These are phyloP conservation scores for Tilletiopsis washingtonensis DNA, from an alignment of 1,284 basidiomycete genomes.

Conservation along the genomic window DNA sequence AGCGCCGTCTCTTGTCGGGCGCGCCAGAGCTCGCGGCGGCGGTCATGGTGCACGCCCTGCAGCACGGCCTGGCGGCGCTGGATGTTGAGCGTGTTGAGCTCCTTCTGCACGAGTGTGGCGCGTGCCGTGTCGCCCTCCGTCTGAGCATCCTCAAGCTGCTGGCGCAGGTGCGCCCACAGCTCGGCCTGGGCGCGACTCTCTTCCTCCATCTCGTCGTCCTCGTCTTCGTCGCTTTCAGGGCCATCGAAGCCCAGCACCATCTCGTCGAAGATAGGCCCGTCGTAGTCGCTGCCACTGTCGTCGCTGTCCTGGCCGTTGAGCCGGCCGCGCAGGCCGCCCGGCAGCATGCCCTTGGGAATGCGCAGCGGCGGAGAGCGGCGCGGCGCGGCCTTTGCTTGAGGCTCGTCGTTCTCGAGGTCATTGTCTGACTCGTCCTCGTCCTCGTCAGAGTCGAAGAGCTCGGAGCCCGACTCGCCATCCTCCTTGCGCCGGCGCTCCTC, in stretches of 20 bases:
- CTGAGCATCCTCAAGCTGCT: neutral
- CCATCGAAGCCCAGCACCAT: neutral
- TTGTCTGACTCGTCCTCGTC: neutral
- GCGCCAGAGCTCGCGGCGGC: too few relatives aligned
- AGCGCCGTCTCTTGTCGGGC: too few relatives aligned
- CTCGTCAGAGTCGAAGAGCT: neutral
- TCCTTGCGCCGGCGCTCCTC: too few relatives aligned
- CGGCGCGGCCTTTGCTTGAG: too few relatives aligned
- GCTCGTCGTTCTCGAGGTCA: neutral
- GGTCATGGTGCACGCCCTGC: too few relatives aligned
- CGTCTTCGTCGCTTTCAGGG: slow-evolving; percentile 10
- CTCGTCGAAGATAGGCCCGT: neutral
- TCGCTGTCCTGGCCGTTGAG: neutral
- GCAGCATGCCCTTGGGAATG: slow-evolving; percentile 2
- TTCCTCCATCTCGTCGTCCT: slow-evolving; percentile 5
- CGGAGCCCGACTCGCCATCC: neutral
- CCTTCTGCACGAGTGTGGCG: too few relatives aligned
- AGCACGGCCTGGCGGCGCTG: too few relatives aligned
- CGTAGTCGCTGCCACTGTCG: neutral
- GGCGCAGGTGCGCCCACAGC: neutral
- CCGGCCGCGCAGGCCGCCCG: slow-evolving; percentile 3
- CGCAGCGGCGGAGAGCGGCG: neutral
- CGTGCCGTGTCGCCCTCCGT: neutral
- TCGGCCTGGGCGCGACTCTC: neutral
- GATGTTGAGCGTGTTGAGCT: too few relatives aligned